phyloP scores from a whole-genome alignment of 2,329 filamentous ascomycete genomes.

The Botrytis galanthina region DNA sequence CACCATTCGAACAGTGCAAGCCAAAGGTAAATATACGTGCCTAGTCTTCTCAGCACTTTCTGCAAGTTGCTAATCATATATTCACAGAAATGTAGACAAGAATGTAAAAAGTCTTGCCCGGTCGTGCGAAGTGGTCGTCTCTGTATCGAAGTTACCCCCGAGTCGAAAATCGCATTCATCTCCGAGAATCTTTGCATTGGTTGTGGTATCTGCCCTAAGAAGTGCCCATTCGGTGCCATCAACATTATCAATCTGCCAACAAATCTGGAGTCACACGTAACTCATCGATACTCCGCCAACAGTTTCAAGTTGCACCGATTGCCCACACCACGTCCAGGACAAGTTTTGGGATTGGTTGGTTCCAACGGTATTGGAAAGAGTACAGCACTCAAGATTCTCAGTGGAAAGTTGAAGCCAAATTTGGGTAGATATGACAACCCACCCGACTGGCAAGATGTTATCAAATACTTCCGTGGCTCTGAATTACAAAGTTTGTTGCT shows the following conservation, averaged over 20 bases:
- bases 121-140: slow-evolving; percentile 97
- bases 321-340: slow-evolving; percentile 91
- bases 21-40: slow-evolving; percentile 62
- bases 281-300: slow-evolving; percentile 98
- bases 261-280: slow-evolving; percentile 97
- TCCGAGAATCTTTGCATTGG: slow-evolving; percentile 95
- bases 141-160: slow-evolving; percentile 87
- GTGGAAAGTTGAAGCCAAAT: slow-evolving; percentile 97
- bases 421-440: slow-evolving; percentile 93
- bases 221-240: slow-evolving; percentile 97
- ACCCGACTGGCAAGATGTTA: slow-evolving; percentile 97
- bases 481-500: slow-evolving; percentile 81
- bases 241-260: slow-evolving; percentile 99
- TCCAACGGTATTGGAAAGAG: slow-evolving; percentile 99
- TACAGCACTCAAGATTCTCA: slow-evolving; percentile 98
- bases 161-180: slow-evolving; percentile 96
- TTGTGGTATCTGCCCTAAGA: slow-evolving; percentile 99
- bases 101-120: slow-evolving; percentile 98
- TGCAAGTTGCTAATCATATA: slow-evolving; percentile 37
- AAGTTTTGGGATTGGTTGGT: slow-evolving; percentile 93
- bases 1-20: slow-evolving; percentile 64
- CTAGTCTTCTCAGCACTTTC: slow-evolving; percentile 11
- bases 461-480: slow-evolving; percentile 97
- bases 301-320: slow-evolving; percentile 99
- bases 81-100: slow-evolving; percentile 88